phyloP scores from a whole-genome alignment of 129 eudicot species.

The Flaveria robusta region DNA sequence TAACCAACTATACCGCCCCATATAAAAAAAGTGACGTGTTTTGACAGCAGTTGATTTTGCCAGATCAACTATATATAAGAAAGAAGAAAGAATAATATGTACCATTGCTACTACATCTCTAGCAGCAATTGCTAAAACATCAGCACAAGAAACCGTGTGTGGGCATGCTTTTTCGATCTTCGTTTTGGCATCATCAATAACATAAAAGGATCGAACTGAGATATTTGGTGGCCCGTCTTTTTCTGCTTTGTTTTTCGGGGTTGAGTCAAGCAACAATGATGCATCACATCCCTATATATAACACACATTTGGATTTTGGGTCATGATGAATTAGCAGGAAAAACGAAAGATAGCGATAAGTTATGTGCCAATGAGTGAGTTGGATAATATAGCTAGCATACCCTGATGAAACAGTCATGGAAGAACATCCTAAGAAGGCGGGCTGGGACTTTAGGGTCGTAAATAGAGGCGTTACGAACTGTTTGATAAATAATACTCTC shows the following conservation, averaged over 20 bases:
- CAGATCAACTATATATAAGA: background rate
- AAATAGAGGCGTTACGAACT: constrained; percentile 55
- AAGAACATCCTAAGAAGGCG: constrained; percentile 82
- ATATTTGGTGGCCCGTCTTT: constrained; percentile 81
- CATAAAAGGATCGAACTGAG: constrained; percentile 70
- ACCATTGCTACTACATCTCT: constrained; percentile 75
- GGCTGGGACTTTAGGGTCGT: constrained; percentile 80
- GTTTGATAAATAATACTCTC: constrained; percentile 57
- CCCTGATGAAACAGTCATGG: constrained; percentile 89
- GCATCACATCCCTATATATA: constrained; percentile 76
- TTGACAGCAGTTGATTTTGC: background rate
- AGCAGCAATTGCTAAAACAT: constrained; percentile 72
- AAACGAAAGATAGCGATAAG: background rate
- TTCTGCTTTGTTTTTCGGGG: constrained; percentile 69
- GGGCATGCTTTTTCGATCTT: constrained; percentile 83
- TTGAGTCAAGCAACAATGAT: constrained; percentile 70
- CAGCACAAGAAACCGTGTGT: constrained; percentile 79
- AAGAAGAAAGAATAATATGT: background rate
- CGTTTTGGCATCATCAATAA: constrained; percentile 74
- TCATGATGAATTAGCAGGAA: background rate
- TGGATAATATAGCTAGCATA: background rate
- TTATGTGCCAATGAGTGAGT: background rate
- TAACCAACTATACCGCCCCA: too few species aligned
- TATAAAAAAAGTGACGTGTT: background rate
- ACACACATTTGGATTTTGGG: background rate